Conservation (phyloP, 2,329 filamentous ascomycete species). For the Aureobasidium mangrovei region DNA sequence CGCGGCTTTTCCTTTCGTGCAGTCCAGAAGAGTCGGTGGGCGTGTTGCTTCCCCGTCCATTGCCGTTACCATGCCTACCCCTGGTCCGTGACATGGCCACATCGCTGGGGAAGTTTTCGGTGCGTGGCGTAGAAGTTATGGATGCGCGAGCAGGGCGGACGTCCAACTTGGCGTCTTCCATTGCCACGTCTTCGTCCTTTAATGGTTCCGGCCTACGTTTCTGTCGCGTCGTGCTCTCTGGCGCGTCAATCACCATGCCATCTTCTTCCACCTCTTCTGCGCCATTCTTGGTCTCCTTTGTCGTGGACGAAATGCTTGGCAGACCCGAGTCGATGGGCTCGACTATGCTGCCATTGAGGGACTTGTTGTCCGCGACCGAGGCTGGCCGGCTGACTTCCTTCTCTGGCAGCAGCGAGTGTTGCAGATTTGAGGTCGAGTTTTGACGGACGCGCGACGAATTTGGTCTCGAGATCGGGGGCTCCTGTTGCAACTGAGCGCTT, state of each 20-base stretch:
- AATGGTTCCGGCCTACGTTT: conserved; percentile 28
- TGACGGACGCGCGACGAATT: conserved; percentile 64
- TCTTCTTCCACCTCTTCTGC: conserved; percentile 17
- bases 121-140: conserved; percentile 41
- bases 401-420: conserved; percentile 33
- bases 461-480: conserved; percentile 48
- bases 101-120: conserved; percentile 32
- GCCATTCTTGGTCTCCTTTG: conserved; percentile 18
- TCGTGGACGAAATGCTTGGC: background rate
- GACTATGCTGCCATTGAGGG: conserved; percentile 20
- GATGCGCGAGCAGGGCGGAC: conserved; percentile 32
- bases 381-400: conserved; percentile 33
- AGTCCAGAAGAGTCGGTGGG: conserved; percentile 19
- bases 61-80: conserved; percentile 28
- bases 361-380: conserved; percentile 21
- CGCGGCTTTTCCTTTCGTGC: conserved; percentile 18
- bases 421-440: conserved; percentile 43
- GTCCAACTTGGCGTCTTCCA: conserved; percentile 19
- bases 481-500: conserved; percentile 52
- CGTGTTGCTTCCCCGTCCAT: conserved; percentile 32
- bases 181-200: conserved; percentile 42
- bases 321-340: conserved; percentile 15
- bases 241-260: conserved; percentile 14
- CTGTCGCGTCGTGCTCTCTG: conserved; percentile 10
- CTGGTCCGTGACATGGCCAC: conserved; percentile 27